Percentiles rank a stretch among this genome's conserved stretches.
Conservation (phyloP, 2,329 filamentous ascomycete genomes). For the Apiospora marii region DNA sequence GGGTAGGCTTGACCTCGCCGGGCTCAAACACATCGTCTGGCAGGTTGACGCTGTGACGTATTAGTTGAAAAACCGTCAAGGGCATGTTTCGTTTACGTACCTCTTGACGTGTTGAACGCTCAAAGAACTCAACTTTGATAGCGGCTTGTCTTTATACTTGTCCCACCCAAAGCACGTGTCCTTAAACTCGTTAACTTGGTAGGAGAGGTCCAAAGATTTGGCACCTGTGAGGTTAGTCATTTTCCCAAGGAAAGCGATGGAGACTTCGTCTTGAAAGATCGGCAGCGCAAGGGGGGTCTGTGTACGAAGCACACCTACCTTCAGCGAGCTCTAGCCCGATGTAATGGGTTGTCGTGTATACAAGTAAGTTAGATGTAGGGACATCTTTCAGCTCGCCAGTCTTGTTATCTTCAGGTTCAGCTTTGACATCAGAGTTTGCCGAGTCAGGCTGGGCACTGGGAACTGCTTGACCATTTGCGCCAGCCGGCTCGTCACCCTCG, state of each 20-base stretch:
- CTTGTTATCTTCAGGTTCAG: constrained; percentile 39
- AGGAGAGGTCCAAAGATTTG: constrained; percentile 79
- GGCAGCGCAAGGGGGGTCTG: not conserved
- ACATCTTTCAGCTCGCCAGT: constrained; percentile 36
- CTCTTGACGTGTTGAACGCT: constrained; percentile 85
- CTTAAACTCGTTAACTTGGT: constrained; percentile 87
- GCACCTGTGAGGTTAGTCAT: constrained; percentile 58
- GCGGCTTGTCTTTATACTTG: constrained; percentile 78
- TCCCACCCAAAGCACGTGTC: constrained; percentile 79
- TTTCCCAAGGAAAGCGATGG: constrained; percentile 26
- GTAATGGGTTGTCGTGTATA: constrained; percentile 94
- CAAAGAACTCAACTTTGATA: constrained; percentile 78
- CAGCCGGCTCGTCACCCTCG: constrained; percentile 42
- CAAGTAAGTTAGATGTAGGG: constrained; percentile 44
- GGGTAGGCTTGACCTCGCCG: constrained; percentile 75
- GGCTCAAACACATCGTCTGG: constrained; percentile 88
- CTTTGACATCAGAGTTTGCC: constrained; percentile 26
- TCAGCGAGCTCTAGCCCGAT: constrained; percentile 84
- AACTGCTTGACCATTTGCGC: constrained; percentile 16
- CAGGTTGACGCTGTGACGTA: constrained; percentile 73
- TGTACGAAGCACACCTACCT: constrained; percentile 60
- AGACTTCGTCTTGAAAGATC: not conserved
- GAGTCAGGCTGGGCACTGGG: constrained; percentile 23
- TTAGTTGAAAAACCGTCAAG: constrained; percentile 29
- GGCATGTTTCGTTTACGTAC: constrained; percentile 56